These are phyloP conservation scores for Sporobolomyces roseus DNA, from an alignment of 768 basidiomycete genomes.

Conservation along the genomic window DNA sequence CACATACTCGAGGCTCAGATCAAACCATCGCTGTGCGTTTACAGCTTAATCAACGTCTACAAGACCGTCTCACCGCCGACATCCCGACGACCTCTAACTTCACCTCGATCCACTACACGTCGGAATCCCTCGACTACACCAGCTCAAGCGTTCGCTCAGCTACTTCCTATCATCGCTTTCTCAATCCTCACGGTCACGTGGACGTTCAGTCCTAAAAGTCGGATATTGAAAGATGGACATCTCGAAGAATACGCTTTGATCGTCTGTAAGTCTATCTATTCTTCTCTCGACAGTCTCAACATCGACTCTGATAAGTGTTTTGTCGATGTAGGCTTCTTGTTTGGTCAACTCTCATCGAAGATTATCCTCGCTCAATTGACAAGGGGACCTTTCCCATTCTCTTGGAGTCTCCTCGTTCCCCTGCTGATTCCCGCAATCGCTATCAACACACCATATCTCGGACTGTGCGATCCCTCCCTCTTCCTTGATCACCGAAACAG, in stretches of 20 bases:
- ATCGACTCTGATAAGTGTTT: neutral
- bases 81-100: constrained; percentile 17
- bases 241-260: constrained; percentile 31
- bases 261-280: constrained; percentile 21
- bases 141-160: constrained; percentile 24
- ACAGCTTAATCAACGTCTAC: constrained; percentile 32
- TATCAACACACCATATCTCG: constrained; percentile 26
- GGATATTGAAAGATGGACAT: constrained; percentile 17
- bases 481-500: neutral
- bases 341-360: constrained; percentile 33
- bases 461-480: constrained; percentile 1
- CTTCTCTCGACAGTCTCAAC: neutral
- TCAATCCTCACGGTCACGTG: constrained; percentile 1
- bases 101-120: neutral
- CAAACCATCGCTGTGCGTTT: neutral
- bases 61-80: neutral
- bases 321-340: constrained; percentile 28
- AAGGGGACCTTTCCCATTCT: constrained; percentile 25
- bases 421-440: constrained; percentile 18
- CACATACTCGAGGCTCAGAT: neutral
- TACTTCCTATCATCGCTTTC: constrained; percentile 28
- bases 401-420: constrained; percentile 21
- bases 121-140: constrained; percentile 1
- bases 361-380: constrained; percentile 39
- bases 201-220: constrained; percentile 27